phyloP scores from a whole-genome alignment of 2,329 filamentous ascomycete species.

The Fusarium musae region DNA sequence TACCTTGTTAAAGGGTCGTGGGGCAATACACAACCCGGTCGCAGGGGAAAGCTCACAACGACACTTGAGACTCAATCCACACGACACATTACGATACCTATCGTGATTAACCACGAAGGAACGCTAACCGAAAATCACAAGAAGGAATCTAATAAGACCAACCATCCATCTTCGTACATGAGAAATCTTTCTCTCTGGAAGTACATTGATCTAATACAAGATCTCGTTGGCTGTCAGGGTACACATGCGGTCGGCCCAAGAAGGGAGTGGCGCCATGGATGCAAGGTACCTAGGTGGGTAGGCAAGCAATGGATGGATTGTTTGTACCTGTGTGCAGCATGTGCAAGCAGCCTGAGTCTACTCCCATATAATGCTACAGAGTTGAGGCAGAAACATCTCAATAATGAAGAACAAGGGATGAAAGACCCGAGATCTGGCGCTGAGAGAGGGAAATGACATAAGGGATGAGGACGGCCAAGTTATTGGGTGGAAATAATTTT shows the following conservation, averaged over 20 bases:
- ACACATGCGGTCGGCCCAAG: conserved; percentile 9
- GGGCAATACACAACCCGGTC: conserved; percentile 30
- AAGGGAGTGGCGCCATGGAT: conserved; percentile 25
- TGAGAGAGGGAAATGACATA: conserved; percentile 10
- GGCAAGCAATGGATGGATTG: not conserved
- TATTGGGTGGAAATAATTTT: conserved; percentile 17
- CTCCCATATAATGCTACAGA: not conserved
- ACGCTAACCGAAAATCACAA: not conserved
- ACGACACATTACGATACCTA: not conserved
- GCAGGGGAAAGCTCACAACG: conserved; percentile 19
- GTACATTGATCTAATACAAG: not conserved
- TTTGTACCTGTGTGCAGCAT: not conserved
- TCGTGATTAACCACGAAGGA: not conserved
- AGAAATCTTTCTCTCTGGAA: not conserved
- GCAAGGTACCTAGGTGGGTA: not conserved
- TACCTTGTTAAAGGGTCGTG: conserved; percentile 35
- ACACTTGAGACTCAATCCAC: conserved; percentile 24
- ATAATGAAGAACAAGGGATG: not conserved
- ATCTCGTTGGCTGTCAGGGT: not conserved
- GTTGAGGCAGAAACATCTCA: not conserved
- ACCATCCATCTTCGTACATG: not conserved
- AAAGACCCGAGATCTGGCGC: not conserved
- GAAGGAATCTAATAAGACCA: not conserved
- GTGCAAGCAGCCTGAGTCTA: not conserved
- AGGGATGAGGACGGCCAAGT: not conserved